phyloP scores from a whole-genome alignment of 495 filamentous ascomycete species.

The Daldinia loculata region DNA sequence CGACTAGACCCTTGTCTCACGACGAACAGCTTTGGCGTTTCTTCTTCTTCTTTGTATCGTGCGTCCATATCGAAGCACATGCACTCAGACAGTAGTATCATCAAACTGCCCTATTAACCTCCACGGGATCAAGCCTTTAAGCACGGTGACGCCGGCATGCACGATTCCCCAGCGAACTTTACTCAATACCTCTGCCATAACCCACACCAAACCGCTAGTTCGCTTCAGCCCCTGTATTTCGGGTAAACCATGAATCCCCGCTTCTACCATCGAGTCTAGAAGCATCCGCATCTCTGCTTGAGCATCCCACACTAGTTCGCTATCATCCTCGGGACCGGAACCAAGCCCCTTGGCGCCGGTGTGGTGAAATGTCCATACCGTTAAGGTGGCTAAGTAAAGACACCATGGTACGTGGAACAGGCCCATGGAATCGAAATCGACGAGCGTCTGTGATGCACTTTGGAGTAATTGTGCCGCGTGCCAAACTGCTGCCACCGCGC shows the following conservation, averaged over 20 bases:
- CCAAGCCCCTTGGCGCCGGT: constrained; percentile 21
- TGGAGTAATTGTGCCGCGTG: constrained; percentile 60
- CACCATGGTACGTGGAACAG: constrained; percentile 67
- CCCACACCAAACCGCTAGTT: constrained; percentile 51
- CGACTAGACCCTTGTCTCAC: not conserved
- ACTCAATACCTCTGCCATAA: constrained; percentile 62
- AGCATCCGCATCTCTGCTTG: constrained; percentile 50
- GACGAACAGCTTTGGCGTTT: not conserved
- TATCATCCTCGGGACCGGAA: constrained; percentile 38
- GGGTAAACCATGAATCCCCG: constrained; percentile 37
- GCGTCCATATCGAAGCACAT: not conserved
- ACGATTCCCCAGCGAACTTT: constrained; percentile 66
- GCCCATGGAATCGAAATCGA: constrained; percentile 60
- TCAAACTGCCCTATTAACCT: constrained; percentile 39
- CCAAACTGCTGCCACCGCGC: constrained; percentile 50
- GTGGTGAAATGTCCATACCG: constrained; percentile 62
- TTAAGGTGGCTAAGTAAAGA: constrained; percentile 63
- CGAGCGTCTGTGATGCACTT: constrained; percentile 56
- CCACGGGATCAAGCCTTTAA: constrained; percentile 49
- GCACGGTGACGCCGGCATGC: constrained; percentile 64
- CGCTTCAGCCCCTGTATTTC: constrained; percentile 43
- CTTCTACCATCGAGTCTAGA: constrained; percentile 45
- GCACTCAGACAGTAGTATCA: constrained; percentile 15
- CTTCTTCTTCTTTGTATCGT: not conserved
- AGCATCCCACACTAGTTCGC: constrained; percentile 54